Evolutionary conservation across 1,284 basidiomycete species (phyloP).

Genomic region (Mycena sp.): DNA sequence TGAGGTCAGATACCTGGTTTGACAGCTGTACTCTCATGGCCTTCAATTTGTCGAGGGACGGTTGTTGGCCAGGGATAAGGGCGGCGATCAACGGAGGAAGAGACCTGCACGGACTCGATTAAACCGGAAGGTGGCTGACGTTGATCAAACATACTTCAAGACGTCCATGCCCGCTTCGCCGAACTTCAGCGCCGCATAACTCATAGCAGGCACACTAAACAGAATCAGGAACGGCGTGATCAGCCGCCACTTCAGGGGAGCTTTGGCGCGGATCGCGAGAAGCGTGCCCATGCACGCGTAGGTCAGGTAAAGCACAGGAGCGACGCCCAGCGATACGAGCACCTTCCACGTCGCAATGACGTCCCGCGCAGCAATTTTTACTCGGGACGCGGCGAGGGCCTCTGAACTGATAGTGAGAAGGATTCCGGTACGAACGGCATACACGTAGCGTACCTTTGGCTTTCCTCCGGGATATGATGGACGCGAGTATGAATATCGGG

Average conservation of each 20-base stretch:
- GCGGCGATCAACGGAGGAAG: conserved; percentile 92
- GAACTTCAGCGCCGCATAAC: conserved; percentile 96
- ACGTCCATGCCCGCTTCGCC: conserved; percentile 99
- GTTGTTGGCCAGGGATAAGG: conserved; percentile 91
- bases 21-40: conserved; percentile 82
- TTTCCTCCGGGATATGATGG: conserved; percentile 88
- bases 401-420: conserved; percentile 59
- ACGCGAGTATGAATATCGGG: conserved; percentile 95
- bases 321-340: conserved; percentile 91
- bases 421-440: conserved; percentile 12
- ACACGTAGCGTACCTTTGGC: conserved; percentile 76
- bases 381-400: conserved; percentile 95
- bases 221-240: conserved; percentile 87
- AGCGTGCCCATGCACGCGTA: conserved; percentile 87
- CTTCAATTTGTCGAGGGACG: conserved; percentile 84
- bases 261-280: conserved; percentile 77
- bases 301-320: conserved; percentile 87
- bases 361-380: conserved; percentile 95
- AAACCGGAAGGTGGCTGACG: not conserved
- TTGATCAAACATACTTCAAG: conserved; percentile 72
- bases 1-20: conserved; percentile 89
- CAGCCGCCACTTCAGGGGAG: conserved; percentile 71
- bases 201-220: conserved; percentile 86
- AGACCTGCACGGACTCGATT: conserved; percentile 62
- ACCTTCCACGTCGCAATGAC: conserved; percentile 99